These are phyloP conservation scores for Cucumis variabilis DNA, from an alignment of 331 rosid genomes.

Conservation along the genomic window DNA sequence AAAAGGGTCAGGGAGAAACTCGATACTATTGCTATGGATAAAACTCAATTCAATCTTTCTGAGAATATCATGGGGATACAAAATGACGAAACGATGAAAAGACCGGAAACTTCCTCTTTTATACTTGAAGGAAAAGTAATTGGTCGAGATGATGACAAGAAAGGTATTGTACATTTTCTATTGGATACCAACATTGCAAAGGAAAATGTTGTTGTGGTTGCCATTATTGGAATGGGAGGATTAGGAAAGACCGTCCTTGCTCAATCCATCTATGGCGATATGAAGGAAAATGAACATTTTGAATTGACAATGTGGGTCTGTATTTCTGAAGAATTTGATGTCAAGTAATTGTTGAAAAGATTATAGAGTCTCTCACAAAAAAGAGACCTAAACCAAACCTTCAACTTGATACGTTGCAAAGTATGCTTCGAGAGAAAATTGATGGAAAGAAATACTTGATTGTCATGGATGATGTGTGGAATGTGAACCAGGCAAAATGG, in stretches of 20 bases:
- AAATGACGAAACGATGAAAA: too few species aligned
- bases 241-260: conserved; percentile 39
- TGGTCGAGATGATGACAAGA: too few species aligned
- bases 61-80: too few species aligned
- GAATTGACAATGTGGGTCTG: conserved; percentile 20
- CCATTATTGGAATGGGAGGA: conserved; percentile 40
- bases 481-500: too few species aligned
- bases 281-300: background rate
- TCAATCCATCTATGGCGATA: background rate
- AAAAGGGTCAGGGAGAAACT: too few species aligned
- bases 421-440: background rate
- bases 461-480: too few species aligned
- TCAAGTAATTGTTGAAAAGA: background rate
- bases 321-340: conserved; percentile 3
- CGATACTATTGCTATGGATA: too few species aligned
- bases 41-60: too few species aligned
- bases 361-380: background rate
- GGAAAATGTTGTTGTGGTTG: background rate
- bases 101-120: too few species aligned
- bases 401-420: background rate
- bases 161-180: background rate
- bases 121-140: too few species aligned
- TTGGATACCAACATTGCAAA: background rate
- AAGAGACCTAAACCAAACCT: background rate
- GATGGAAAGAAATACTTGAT: background rate